Evolutionary conservation across 768 basidiomycete genomes (phyloP), one percentile per base, ranked within the genome.

Genomic region (Tricholoma furcatifolium): DNA sequence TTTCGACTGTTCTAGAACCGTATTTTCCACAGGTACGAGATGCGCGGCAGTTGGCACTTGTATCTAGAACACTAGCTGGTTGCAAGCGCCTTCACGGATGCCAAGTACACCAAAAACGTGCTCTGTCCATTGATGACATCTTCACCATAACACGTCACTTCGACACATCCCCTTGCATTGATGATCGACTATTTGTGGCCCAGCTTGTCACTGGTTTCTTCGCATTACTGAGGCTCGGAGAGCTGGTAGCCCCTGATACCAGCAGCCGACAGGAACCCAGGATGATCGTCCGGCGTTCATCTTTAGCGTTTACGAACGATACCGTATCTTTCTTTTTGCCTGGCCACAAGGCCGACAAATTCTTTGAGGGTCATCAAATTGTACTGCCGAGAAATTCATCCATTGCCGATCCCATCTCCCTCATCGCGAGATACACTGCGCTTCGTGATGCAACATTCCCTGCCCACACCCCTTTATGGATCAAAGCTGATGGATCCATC

Each of bases 1-100:
- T 74, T 14, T 66, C 65, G 51, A 65, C 63, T 24, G 58, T 65
- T 38, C 65, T 75, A 6, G 64, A 71, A 48, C 32, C 58, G 0
- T 54, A 56, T 24, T 76, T 60, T 55, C 74, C 75, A 1, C 7
- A 57, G 1, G 62, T 71, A 2, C 62, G 65, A 1, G 15, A 14
- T 0, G 31, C 42, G 11, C 62, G 66, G 2, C 34, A 52, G 5
- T 50, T 51, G 9, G 30, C 36, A 0, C 54, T 74, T 0, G 72
- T 74, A 1, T 6, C 21, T 0, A 44, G 56, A 54, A n/a, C n/a
- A n/a, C n/a, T n/a, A n/a, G n/a, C n/a, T n/a, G n/a, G n/a, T n/a
- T n/a, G n/a, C n/a, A n/a, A 53, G 11, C 50, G 60, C 2, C 39
- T 64, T 0, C 47, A 31, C 5, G 51, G 49, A 9, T 39, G 17